phyloP scores from a whole-genome alignment of 345 rosid species.

The Bruguiera sexangula region DNA sequence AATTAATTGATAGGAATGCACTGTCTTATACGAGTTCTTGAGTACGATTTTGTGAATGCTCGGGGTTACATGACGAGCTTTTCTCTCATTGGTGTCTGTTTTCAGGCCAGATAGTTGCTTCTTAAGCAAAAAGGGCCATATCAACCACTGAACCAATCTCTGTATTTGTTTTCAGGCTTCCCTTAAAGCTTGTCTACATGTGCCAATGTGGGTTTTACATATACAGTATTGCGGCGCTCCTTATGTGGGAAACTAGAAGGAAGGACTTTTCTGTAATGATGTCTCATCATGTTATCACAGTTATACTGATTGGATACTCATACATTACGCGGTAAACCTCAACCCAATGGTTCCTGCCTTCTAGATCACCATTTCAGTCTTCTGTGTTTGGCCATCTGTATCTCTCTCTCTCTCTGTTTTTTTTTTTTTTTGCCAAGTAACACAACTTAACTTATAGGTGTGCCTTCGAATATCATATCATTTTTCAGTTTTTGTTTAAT shows the following conservation, averaged over 20 bases:
- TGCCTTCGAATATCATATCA: too few relatives aligned
- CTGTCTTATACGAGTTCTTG: slow-evolving; percentile 3
- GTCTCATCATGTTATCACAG: slow-evolving; percentile 96
- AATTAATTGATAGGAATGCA: background rate
- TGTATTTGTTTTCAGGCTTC: slow-evolving; percentile 47
- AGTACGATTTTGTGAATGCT: slow-evolving; percentile 1
- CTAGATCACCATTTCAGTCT: background rate
- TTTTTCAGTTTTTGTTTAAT: too few relatives aligned
- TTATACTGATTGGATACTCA: slow-evolving; percentile 70
- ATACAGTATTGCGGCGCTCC: slow-evolving; percentile 78
- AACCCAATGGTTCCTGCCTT: background rate
- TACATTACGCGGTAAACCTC: slow-evolving; percentile 61
- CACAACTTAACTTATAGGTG: background rate
- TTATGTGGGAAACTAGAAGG: slow-evolving; percentile 91
- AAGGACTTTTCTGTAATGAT: slow-evolving; percentile 97
- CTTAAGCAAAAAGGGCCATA: background rate
- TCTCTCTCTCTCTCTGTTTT: background rate
- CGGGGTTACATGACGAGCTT: slow-evolving; percentile 5
- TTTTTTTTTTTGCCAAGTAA: background rate
- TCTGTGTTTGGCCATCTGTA: background rate
- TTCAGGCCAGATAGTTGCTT: too few relatives aligned
- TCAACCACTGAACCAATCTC: background rate
- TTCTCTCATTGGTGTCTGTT: background rate
- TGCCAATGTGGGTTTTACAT: slow-evolving; percentile 91
- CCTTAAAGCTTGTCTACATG: slow-evolving; percentile 72